Evolutionary conservation across 1,139 yeast species (phyloP).

Genomic region (Nakaseomyces kungkrabaensis): DNA sequence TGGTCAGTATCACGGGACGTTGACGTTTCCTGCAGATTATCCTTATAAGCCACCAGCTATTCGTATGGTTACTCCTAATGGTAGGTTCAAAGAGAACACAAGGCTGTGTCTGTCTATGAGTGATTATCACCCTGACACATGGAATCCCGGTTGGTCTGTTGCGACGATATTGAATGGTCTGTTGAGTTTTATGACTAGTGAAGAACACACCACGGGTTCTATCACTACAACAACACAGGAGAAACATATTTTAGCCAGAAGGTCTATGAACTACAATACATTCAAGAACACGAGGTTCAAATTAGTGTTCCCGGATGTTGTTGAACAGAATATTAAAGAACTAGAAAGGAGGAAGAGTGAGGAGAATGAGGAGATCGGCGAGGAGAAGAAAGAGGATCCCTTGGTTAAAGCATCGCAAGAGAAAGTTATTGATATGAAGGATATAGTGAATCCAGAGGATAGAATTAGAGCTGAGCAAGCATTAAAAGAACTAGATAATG

Average conservation of each 20-base stretch:
- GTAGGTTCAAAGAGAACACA: conserved; percentile 67
- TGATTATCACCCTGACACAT: conserved; percentile 85
- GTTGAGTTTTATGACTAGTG: conserved; percentile 72
- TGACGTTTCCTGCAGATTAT: conserved; percentile 75
- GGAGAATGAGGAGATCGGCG: conserved; percentile 8
- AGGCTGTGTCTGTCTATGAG: conserved; percentile 81
- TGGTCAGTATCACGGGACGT: conserved; percentile 86
- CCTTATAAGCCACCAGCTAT: conserved; percentile 93
- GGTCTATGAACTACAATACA: conserved; percentile 59
- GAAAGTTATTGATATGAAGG: conserved; percentile 28
- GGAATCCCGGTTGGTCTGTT: conserved; percentile 97
- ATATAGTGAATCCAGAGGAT: conserved; percentile 40
- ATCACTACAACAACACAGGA: conserved; percentile 44
- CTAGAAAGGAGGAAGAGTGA: conserved; percentile 17
- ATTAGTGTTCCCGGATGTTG: conserved; percentile 59
- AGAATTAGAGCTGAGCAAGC: conserved; percentile 33
- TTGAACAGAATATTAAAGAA: conserved; percentile 36
- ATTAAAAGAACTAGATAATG: conserved; percentile 6
- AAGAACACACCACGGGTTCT: conserved; percentile 48
- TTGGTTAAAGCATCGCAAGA: conserved; percentile 25
- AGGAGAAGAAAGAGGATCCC: conserved; percentile 11
- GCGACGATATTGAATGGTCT: conserved; percentile 77
- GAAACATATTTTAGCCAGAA: conserved; percentile 38
- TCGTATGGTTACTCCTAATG: conserved; percentile 79
- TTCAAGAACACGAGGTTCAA: conserved; percentile 40